Evolutionary conservation across 257 asterid species (phyloP), one percentile per base, ranked within the genome.

Genomic region (Mitragyna speciosa): DNA sequence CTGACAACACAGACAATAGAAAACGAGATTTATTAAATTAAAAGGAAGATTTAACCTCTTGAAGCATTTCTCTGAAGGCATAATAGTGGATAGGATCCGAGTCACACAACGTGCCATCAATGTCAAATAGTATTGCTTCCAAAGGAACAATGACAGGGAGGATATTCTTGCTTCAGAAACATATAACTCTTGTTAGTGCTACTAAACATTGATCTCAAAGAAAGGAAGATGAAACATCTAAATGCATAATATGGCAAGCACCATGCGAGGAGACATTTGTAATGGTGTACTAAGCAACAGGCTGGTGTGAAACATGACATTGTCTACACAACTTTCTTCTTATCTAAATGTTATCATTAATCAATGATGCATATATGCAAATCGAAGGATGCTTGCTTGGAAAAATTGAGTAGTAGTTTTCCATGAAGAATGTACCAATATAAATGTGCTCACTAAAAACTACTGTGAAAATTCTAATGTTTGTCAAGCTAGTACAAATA

Each of bases 51-150:
- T 7, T 31, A 70, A 94, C 96, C 94, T 92, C 97, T 90, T 87
- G 96, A 88, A 94, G 94, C 98, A 94, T 92, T 86, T 91, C 93
- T 75, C 89, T 86, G 82, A 91, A 92, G 84, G 98, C 96, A 69
- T 89, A 72, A 82, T 88, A 90, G 85, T 91, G 98, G 81, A 92
- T 73, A 58, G 97, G 96, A 88, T 92, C 98, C 0, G 98, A 92
- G 87, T 94, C 96, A 56, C 89, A 88, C 11, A 92, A 83, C 0
- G 98, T 94, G 76, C 97, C 98, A 87, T 94, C 98, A 51, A 94
- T 91, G 77, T 94, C 98, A 36, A 94, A 94, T 65, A 94, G 87
- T 81, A 92, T 84, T 31, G 95, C 92, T 76, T 91, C 92, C 84
- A 94, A 64, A 15, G 96, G 96, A 87, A 89, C 93, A 80, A 90